phyloP scores from a whole-genome alignment of 2,329 filamentous ascomycete species.

The Phialemoniopsis sp. region DNA sequence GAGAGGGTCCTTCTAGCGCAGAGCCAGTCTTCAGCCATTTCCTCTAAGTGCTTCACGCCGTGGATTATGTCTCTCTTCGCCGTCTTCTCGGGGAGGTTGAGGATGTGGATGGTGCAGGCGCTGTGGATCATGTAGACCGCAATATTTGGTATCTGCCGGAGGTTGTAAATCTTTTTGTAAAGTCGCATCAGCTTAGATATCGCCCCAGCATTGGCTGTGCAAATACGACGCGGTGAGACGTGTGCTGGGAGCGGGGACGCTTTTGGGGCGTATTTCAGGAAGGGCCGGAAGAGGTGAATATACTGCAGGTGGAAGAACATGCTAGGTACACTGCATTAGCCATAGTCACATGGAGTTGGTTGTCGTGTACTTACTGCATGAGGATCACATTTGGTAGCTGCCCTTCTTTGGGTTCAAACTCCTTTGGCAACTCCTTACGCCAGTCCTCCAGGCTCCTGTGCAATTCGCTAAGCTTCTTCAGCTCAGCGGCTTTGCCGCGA shows the following conservation, averaged over 20 bases:
- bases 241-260: slow-evolving; percentile 81
- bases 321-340: slow-evolving; percentile 38
- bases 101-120: slow-evolving; percentile 88
- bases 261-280: slow-evolving; percentile 81
- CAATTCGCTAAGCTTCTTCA: slow-evolving; percentile 90
- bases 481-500: slow-evolving; percentile 73
- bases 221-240: slow-evolving; percentile 85
- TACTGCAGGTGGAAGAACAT: slow-evolving; percentile 98
- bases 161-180: slow-evolving; percentile 87
- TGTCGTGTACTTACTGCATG: slow-evolving; percentile 65
- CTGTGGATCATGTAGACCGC: slow-evolving; percentile 94
- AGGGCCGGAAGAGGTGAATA: slow-evolving; percentile 92
- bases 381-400: slow-evolving; percentile 77
- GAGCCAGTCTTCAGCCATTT: slow-evolving; percentile 93
- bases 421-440: slow-evolving; percentile 77
- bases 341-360: not conserved
- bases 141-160: slow-evolving; percentile 94
- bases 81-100: slow-evolving; percentile 90
- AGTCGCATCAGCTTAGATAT: slow-evolving; percentile 93
- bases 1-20: slow-evolving; percentile 80
- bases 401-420: slow-evolving; percentile 86
- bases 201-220: slow-evolving; percentile 81
- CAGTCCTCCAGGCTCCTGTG: slow-evolving; percentile 88
- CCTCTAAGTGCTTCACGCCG: slow-evolving; percentile 81
- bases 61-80: slow-evolving; percentile 86